A percentile compares a stretch with the other conserved stretches of the same genome.
phyloP scores from a whole-genome alignment of 148 eudicot genomes.

The Cornus controversa region DNA sequence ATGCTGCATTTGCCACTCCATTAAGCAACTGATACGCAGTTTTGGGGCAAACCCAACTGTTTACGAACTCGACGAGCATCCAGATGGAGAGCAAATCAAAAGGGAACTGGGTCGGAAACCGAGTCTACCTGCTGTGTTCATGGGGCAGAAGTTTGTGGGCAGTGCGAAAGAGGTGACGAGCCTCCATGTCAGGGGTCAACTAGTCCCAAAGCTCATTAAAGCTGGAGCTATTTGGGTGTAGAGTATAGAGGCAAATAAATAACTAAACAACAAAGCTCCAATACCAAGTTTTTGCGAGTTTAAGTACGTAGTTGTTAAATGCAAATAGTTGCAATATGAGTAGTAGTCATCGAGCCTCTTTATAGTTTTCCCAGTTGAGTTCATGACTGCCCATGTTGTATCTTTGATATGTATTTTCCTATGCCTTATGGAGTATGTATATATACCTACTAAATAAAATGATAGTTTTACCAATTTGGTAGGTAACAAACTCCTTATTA shows the following conservation, averaged over 20 bases:
- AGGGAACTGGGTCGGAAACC: slow-evolving; percentile 49
- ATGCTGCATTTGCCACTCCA: slow-evolving; percentile 66
- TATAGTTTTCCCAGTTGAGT: neutral
- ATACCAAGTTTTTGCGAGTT: neutral
- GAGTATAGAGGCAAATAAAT: neutral
- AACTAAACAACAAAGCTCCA: neutral
- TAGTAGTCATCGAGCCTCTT: too few species aligned
- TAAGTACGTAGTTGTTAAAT: neutral
- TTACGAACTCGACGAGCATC: slow-evolving; percentile 63
- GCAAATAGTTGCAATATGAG: neutral
- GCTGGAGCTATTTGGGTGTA: slow-evolving; percentile 73
- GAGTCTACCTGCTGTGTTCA: slow-evolving; percentile 64
- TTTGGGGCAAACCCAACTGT: slow-evolving; percentile 66
- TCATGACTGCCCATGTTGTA: neutral
- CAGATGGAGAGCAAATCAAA: slow-evolving; percentile 63
- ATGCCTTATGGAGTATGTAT: too few species aligned
- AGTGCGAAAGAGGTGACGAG: slow-evolving; percentile 75
- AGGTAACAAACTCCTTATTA: too few species aligned
- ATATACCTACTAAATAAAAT: neutral
- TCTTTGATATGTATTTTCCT: neutral
- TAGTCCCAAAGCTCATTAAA: slow-evolving; percentile 56
- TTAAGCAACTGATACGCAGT: slow-evolving; percentile 53
- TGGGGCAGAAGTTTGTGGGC: slow-evolving; percentile 60
- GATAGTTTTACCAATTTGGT: too few species aligned
- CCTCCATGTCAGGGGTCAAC: slow-evolving; percentile 66